Conservation (phyloP, 1,139 yeast species). For the Entelexis paramagnoliae region DNA sequence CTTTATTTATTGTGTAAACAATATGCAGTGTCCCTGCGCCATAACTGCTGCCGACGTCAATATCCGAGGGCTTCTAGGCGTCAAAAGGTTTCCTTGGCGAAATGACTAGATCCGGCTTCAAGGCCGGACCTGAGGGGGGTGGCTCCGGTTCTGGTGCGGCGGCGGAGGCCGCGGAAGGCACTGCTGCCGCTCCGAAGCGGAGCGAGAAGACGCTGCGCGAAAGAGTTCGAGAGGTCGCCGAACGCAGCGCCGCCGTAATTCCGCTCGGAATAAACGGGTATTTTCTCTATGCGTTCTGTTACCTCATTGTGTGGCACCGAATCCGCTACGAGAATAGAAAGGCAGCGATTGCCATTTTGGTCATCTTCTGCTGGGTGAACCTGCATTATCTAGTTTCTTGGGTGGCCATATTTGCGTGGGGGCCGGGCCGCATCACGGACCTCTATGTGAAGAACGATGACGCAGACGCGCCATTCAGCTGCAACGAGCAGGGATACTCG, state of each 20-base stretch:
- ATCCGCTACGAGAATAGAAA: conserved; percentile 21
- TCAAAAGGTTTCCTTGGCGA: neutral
- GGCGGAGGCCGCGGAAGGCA: neutral
- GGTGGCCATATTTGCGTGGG: conserved; percentile 27
- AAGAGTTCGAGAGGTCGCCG: neutral
- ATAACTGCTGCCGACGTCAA: neutral
- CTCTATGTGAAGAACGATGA: conserved; percentile 9
- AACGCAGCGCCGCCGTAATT: conserved; percentile 24
- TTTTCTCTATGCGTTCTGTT: conserved; percentile 31
- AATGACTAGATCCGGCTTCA: conserved; percentile 5
- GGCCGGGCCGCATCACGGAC: conserved; percentile 30
- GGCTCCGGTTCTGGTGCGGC: neutral
- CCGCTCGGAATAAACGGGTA: conserved; percentile 29
- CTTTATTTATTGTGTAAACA: neutral
- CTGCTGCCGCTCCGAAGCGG: neutral
- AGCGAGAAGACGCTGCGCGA: neutral
- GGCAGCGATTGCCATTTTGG: conserved; percentile 30
- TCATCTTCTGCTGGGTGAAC: conserved; percentile 25
- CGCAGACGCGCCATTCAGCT: conserved; percentile 26
- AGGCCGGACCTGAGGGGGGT: conserved; percentile 16
- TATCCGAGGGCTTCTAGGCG: neutral
- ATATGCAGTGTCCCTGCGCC: too few relatives aligned
- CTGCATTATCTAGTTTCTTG: conserved; percentile 24
- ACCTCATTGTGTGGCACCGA: conserved; percentile 30
- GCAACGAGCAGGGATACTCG: conserved; percentile 39